Evolutionary conservation across 345 rosid genomes (phyloP), one percentile per base, ranked within the genome.

Genomic region (Eucalyptus tenuipes): DNA sequence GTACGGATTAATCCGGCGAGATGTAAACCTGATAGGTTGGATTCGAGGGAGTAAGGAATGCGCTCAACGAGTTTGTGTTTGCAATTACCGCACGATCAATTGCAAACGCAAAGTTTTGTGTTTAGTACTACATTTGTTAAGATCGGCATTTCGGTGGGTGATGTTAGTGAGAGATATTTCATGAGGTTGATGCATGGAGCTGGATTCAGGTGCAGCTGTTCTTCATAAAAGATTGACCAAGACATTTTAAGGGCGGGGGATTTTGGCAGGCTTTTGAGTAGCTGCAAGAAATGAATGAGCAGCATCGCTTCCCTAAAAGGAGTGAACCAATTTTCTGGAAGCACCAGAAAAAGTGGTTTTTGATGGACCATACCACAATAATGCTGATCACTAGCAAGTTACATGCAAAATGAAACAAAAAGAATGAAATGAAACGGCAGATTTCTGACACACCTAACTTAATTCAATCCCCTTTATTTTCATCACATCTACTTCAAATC

Each of bases 1-100:
- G 75, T 0, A 8, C 0, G 37, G 18, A 64, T n/a, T 0, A 61
- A 13, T 29, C 2, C 8, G 37, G 33, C 5, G 5, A 61, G 18
- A 61, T 61, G 37, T 3, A 61, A 13, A 61, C 37, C 10, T 15
- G 1, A 29, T 6, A 61, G 33, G 71, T 13, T 2, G 9, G 3
- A 3, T 61, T 61, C 4, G 4, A 61, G 17, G 71, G 37, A 13
- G 18, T 29, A 7, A 6, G 16, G 71, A 61, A 13, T 61, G 17
- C 1, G n/a, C 66, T 4, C 1, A 4, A 25, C 0, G 7, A 59
- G 31, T 5, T 29, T 61, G 33, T 61, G 31, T 61, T n/a, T 13
- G 27, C 11, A 22, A 53, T 61, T 13, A 6, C 8, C 3, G 31
- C 15, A n/a, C 3, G 33, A 64, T n/a, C 8, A 13, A 29, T 13